A percentile compares a stretch with the other conserved stretches of the same genome.
Evolutionary conservation across 352 stramenopile species (phyloP).

Genomic region (Globisporangium emineosum): DNA sequence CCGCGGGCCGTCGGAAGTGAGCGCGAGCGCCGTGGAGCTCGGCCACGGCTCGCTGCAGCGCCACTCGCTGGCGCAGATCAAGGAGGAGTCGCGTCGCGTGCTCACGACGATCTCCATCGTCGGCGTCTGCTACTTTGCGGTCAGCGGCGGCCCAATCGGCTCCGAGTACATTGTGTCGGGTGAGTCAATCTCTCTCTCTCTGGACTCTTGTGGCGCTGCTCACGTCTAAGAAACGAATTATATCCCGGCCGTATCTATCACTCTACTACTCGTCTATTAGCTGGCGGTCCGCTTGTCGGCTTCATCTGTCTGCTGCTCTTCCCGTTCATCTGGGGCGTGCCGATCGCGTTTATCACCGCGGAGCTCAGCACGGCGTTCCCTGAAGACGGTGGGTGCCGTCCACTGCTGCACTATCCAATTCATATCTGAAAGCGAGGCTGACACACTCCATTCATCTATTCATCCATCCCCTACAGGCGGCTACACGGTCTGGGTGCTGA

Average conservation of each 20-base stretch:
- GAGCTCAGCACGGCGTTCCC: slow-evolving; percentile 87
- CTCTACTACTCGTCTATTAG: slow-evolving; percentile 5
- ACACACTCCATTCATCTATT: too few species aligned
- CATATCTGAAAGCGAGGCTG: too few species aligned
- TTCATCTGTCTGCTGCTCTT: slow-evolving; percentile 87
- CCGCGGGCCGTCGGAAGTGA: slow-evolving; percentile 27
- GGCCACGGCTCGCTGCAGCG: slow-evolving; percentile 27
- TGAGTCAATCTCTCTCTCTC: slow-evolving; percentile 14
- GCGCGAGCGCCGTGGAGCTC: slow-evolving; percentile 29
- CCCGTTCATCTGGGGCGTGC: slow-evolving; percentile 88
- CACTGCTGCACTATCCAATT: too few species aligned
- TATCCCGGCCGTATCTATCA: background rate
- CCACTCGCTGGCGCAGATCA: slow-evolving; percentile 31
- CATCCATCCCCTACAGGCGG: too few species aligned
- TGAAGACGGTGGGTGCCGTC: too few species aligned
- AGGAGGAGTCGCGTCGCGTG: slow-evolving; percentile 43
- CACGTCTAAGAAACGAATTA: background rate
- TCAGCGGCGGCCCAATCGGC: slow-evolving; percentile 37
- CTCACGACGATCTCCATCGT: slow-evolving; percentile 56
- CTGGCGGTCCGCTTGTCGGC: slow-evolving; percentile 60
- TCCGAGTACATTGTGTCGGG: slow-evolving; percentile 45
- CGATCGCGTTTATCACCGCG: slow-evolving; percentile 89
- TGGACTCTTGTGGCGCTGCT: background rate
- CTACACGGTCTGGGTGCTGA: slow-evolving; percentile 85
- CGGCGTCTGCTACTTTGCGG: slow-evolving; percentile 56